Conservation (phyloP, 495 filamentous ascomycete genomes). For the Podospora sp. region DNA sequence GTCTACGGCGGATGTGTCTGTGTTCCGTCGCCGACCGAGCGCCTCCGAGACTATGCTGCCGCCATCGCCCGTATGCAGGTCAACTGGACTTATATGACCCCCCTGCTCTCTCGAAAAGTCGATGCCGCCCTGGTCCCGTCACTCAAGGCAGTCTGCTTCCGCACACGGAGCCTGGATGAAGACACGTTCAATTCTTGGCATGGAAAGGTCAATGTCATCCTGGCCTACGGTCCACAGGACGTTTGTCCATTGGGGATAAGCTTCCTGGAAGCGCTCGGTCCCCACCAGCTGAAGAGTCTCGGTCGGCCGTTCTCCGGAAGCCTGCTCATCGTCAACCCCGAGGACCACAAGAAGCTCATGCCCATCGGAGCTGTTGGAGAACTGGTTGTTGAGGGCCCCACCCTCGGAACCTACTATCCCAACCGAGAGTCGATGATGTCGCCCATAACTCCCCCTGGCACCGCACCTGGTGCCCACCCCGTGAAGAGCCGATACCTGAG, state of each 20-base stretch:
- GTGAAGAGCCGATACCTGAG: constrained; percentile 38
- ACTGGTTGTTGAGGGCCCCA: constrained; percentile 51
- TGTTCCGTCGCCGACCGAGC: constrained; percentile 48
- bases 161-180: constrained; percentile 45
- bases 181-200: constrained; percentile 48
- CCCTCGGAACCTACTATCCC: constrained; percentile 40
- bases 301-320: constrained; percentile 47
- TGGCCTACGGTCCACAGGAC: constrained; percentile 50
- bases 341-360: constrained; percentile 50
- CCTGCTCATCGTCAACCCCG: constrained; percentile 50
- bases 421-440: constrained; percentile 36
- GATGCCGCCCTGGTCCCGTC: constrained; percentile 41
- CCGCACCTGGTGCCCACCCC: constrained; percentile 2
- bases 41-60: constrained; percentile 38
- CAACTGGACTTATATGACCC: constrained; percentile 54
- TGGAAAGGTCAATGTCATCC: constrained; percentile 45
- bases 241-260: constrained; percentile 50
- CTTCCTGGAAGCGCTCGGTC: constrained; percentile 42
- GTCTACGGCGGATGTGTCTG: constrained; percentile 56
- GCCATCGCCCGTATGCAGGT: constrained; percentile 51
- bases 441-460: constrained; percentile 30
- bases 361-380: constrained; percentile 53
- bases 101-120: constrained; percentile 47
- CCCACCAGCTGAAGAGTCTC: constrained; percentile 43
- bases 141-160: constrained; percentile 49